phyloP scores from a whole-genome alignment of 1,284 basidiomycete genomes.

The Stygiomarasmius scandens region DNA sequence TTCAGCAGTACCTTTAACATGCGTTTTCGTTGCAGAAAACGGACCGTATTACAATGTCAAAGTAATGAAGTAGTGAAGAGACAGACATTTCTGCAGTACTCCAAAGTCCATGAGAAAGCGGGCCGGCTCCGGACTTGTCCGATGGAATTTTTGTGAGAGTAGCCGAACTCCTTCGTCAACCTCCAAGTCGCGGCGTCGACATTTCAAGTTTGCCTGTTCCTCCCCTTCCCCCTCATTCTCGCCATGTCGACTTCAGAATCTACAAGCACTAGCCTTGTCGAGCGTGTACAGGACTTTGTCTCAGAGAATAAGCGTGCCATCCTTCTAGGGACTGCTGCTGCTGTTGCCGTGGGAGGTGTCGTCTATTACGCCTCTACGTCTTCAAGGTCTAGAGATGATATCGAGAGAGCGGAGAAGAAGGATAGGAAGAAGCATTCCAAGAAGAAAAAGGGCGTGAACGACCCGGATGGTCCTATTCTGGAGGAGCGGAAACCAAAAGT shows the following conservation, averaged over 20 bases:
- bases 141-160: not conserved
- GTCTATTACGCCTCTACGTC: slow-evolving; percentile 74
- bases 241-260: slow-evolving; percentile 14
- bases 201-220: not conserved
- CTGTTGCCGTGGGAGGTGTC: slow-evolving; percentile 75
- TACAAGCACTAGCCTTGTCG: slow-evolving; percentile 37
- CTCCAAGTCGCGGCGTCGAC: not conserved
- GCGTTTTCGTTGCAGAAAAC: too few species aligned
- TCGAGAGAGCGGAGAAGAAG: slow-evolving; percentile 55
- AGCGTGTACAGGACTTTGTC: slow-evolving; percentile 72
- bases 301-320: slow-evolving; percentile 75
- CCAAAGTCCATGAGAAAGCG: too few species aligned
- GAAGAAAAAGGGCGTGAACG: slow-evolving; percentile 59
- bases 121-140: not conserved
- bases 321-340: slow-evolving; percentile 69
- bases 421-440: slow-evolving; percentile 60
- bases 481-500: slow-evolving; percentile 57
- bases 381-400: slow-evolving; percentile 34
- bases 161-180: slow-evolving; percentile 12
- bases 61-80: too few species aligned
- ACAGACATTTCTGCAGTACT: too few species aligned
- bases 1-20: too few species aligned
- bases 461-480: slow-evolving; percentile 69
- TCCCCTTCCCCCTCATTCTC: not conserved
- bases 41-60: too few species aligned